phyloP scores from a whole-genome alignment of 768 basidiomycete species.

The Collybia sordida region DNA sequence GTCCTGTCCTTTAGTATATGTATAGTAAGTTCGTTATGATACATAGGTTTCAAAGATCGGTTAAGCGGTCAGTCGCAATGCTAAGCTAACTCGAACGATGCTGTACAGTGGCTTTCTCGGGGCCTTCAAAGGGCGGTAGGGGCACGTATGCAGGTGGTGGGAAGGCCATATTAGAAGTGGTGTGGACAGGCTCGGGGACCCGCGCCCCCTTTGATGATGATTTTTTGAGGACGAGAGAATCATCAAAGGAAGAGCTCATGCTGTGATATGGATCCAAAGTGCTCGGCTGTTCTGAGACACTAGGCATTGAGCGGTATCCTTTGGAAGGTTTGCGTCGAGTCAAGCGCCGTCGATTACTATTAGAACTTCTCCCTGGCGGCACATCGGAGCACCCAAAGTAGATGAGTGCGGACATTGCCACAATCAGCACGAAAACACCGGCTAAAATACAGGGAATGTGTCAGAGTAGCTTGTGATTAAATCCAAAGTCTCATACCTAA shows the following conservation, averaged over 20 bases:
- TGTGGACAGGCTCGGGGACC: slow-evolving; percentile 7
- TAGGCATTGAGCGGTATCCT: background rate
- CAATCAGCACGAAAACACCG: background rate
- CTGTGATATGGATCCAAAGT: slow-evolving; percentile 22
- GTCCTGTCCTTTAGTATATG: too few species aligned
- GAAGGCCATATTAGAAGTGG: background rate
- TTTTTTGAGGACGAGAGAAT: slow-evolving; percentile 22
- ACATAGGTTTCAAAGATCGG: too few species aligned
- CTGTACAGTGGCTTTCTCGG: too few species aligned
- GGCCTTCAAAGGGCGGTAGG: too few species aligned
- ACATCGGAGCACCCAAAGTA: background rate
- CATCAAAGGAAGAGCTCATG: slow-evolving; percentile 19
- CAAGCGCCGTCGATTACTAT: background rate
- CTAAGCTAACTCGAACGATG: too few species aligned
- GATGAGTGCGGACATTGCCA: too few species aligned
- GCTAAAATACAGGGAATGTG: background rate
- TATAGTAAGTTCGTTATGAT: too few species aligned
- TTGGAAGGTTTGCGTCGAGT: background rate
- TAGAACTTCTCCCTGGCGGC: background rate
- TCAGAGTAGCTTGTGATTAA: background rate
- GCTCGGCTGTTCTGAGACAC: background rate
- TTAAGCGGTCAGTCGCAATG: too few species aligned
- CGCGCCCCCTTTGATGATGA: slow-evolving; percentile 15
- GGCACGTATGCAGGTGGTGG: too few species aligned
- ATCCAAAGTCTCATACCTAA: too few species aligned